Evolutionary conservation across 768 basidiomycete species (phyloP).

Genomic region (Boletus huronensis): DNA sequence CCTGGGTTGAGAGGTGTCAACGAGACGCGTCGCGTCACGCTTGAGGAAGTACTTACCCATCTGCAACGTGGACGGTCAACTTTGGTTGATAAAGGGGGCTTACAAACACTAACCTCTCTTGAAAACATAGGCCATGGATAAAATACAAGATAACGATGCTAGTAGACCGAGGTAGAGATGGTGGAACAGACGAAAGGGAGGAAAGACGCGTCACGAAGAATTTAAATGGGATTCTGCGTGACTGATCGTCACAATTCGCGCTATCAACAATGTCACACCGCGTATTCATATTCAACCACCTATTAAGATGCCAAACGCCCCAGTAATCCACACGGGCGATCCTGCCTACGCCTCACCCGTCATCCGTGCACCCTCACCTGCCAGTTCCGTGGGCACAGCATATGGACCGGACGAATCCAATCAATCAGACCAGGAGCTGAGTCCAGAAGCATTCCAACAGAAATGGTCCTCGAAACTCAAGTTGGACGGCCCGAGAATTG

Average conservation of each 20-base stretch:
- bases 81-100: not conserved
- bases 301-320: constrained; percentile 26
- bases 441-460: constrained; percentile 35
- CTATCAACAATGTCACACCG: constrained; percentile 34
- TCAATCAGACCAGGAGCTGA: constrained; percentile 38
- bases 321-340: constrained; percentile 32
- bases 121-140: constrained; percentile 49
- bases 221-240: constrained; percentile 29
- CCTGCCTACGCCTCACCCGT: constrained; percentile 45
- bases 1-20: constrained; percentile 33
- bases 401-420: constrained; percentile 46
- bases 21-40: constrained; percentile 24
- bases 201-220: constrained; percentile 27
- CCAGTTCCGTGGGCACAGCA: constrained; percentile 45
- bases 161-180: constrained; percentile 17
- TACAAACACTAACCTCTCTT: constrained; percentile 47
- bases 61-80: constrained; percentile 28
- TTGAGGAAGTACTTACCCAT: constrained; percentile 39
- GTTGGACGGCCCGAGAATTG: constrained; percentile 34
- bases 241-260: constrained; percentile 31
- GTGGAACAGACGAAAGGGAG: constrained; percentile 19
- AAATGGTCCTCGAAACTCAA: constrained; percentile 35
- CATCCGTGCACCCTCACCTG: constrained; percentile 45
- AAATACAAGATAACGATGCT: constrained; percentile 1
- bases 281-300: constrained; percentile 7